A percentile compares a stretch with the other conserved stretches of the same genome.
Conservation (phyloP, 805 yeast genomes). For the Diddensiella santjacobensis region DNA sequence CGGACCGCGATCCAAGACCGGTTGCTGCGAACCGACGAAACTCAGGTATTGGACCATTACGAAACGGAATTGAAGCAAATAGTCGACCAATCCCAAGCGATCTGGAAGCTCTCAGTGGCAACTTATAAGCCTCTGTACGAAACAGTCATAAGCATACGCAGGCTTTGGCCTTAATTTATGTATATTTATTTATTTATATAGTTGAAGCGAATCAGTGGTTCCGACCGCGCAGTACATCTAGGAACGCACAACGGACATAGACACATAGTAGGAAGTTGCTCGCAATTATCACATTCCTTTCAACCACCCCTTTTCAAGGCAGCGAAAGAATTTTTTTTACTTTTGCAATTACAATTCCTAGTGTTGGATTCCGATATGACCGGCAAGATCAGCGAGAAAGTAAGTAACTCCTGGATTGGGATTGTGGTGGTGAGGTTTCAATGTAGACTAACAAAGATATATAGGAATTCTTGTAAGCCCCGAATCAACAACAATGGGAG, state of each 20-base stretch:
- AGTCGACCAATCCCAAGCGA: conserved; percentile 10
- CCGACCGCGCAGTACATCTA: too few species aligned
- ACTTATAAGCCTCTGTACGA: conserved; percentile 24
- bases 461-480: conserved; percentile 18
- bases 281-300: not conserved
- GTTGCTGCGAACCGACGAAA: conserved; percentile 7
- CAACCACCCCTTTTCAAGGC: too few species aligned
- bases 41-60: conserved; percentile 11
- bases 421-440: not conserved
- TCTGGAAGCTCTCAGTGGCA: conserved; percentile 20
- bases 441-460: not conserved
- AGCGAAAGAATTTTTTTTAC: too few species aligned
- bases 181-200: conserved; percentile 2
- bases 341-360: too few species aligned
- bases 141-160: conserved; percentile 6
- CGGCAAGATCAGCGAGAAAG: conserved; percentile 12
- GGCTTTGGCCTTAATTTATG: conserved; percentile 9
- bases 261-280: too few species aligned
- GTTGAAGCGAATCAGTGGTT: too few species aligned
- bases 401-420: too few species aligned
- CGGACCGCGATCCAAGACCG: conserved; percentile 16
- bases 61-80: conserved; percentile 18
- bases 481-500: not conserved
- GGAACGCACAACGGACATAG: too few species aligned
- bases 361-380: too few species aligned